phyloP scores from a whole-genome alignment of 495 filamentous ascomycete species.

The Lophium mytilinum region DNA sequence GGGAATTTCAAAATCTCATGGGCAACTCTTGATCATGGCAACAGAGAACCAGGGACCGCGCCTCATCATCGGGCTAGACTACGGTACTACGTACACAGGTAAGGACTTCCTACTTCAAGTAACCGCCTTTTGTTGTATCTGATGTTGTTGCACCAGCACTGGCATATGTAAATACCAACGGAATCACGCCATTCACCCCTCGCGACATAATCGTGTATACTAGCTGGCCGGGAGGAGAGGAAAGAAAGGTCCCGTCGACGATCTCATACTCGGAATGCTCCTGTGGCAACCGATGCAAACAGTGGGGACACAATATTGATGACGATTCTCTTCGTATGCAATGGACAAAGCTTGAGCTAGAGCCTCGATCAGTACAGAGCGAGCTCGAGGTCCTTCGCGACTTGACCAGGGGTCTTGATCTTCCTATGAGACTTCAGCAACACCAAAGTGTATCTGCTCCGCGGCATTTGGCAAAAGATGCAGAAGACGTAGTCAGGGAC shows the following conservation, averaged over 20 bases:
- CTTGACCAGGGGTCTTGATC: background rate
- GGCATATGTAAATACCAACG: background rate
- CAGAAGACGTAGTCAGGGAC: constrained; percentile 31
- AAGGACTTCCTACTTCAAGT: background rate
- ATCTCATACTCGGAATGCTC: constrained; percentile 28
- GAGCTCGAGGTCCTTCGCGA: constrained; percentile 7
- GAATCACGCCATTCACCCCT: background rate
- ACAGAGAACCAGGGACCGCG: constrained; percentile 4
- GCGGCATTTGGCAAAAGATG: constrained; percentile 27
- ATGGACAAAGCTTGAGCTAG: constrained; percentile 33
- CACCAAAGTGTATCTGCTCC: constrained; percentile 20
- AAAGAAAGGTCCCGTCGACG: constrained; percentile 29
- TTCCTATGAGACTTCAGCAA: background rate
- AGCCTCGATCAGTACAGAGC: constrained; percentile 3
- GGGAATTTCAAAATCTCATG: no score
- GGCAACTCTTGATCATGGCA: no score
- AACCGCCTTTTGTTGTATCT: background rate
- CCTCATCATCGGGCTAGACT: constrained; percentile 32
- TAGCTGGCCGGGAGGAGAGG: constrained; percentile 21
- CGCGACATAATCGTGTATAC: constrained; percentile 24
- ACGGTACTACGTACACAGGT: constrained; percentile 35
- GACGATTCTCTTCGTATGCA: constrained; percentile 26
- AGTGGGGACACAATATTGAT: constrained; percentile 34
- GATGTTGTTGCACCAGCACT: background rate
- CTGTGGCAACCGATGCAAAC: constrained; percentile 8